phyloP scores from a whole-genome alignment of 1,284 basidiomycete genomes.

The Porodaedalea pini region DNA sequence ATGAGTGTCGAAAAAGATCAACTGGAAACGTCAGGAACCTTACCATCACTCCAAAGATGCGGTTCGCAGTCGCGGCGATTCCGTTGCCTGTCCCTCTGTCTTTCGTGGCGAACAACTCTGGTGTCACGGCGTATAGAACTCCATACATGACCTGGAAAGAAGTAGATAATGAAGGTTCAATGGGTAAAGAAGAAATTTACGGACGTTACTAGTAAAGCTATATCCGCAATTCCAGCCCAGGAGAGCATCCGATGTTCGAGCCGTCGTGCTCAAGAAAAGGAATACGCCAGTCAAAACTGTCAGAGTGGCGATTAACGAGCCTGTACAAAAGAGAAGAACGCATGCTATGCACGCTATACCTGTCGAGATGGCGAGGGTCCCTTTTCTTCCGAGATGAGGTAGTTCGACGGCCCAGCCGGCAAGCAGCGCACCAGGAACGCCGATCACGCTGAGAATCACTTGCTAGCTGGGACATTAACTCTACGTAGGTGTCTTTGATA shows the following conservation, averaged over 20 bases:
- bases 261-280: slow-evolving; percentile 68
- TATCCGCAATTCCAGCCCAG: slow-evolving; percentile 69
- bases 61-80: slow-evolving; percentile 51
- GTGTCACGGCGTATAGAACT: slow-evolving; percentile 66
- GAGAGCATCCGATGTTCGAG: slow-evolving; percentile 60
- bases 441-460: slow-evolving; percentile 65
- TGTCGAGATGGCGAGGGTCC: slow-evolving; percentile 59
- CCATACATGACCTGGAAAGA: slow-evolving; percentile 63
- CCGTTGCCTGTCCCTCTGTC: slow-evolving; percentile 65
- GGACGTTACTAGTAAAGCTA: slow-evolving; percentile 56
- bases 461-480: slow-evolving; percentile 36
- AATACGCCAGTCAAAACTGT: slow-evolving; percentile 67
- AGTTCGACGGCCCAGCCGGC: slow-evolving; percentile 61
- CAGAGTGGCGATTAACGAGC: slow-evolving; percentile 27
- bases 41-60: slow-evolving; percentile 63
- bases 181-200: slow-evolving; percentile 23
- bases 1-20: slow-evolving; percentile 28
- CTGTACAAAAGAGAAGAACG: slow-evolving; percentile 17
- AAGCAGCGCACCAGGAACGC: slow-evolving; percentile 62
- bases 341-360: slow-evolving; percentile 37
- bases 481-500: slow-evolving; percentile 2
- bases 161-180: slow-evolving; percentile 13
- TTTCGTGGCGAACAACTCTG: slow-evolving; percentile 72
- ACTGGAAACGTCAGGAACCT: slow-evolving; percentile 26
- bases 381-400: slow-evolving; percentile 56